Conservation (phyloP, 2,329 filamentous ascomycete genomes). For the Rhynchosporium graminicola region DNA sequence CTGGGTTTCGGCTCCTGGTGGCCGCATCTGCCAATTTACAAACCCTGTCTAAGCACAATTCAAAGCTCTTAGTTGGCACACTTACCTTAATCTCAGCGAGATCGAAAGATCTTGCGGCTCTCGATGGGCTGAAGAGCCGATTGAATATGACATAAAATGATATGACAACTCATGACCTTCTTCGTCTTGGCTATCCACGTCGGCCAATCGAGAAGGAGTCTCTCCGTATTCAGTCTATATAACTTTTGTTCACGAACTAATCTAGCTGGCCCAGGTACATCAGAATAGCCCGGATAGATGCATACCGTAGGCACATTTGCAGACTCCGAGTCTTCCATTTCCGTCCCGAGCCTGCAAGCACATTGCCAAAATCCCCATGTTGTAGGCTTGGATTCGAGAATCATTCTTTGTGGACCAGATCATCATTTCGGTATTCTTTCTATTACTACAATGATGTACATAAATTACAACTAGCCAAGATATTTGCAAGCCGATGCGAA, state of each 20-base stretch:
- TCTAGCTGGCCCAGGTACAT: not conserved
- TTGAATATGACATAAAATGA: constrained; percentile 26
- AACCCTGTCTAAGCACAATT: no score
- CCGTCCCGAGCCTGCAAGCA: not conserved
- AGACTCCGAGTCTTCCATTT: not conserved
- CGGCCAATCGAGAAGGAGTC: not conserved
- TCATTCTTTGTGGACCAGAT: not conserved
- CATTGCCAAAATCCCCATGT: not conserved
- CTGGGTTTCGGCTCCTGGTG: no score
- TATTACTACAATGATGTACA: constrained; percentile 26
- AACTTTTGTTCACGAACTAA: not conserved
- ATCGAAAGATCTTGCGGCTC: no score
- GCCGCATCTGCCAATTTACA: no score
- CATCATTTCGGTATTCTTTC: constrained; percentile 14
- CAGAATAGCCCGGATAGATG: no score
- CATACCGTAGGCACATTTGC: not conserved
- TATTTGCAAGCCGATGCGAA: constrained; percentile 2
- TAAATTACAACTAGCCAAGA: constrained; percentile 2
- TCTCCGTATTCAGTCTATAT: not conserved
- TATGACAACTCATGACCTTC: constrained; percentile 10
- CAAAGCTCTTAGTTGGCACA: no score
- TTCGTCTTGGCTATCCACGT: not conserved
- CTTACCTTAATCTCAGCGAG: no score
- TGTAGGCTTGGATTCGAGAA: not conserved
- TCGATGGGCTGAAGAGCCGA: not conserved